phyloP scores from a whole-genome alignment of 306 rosid genomes.

The Crotalaria pallida region DNA sequence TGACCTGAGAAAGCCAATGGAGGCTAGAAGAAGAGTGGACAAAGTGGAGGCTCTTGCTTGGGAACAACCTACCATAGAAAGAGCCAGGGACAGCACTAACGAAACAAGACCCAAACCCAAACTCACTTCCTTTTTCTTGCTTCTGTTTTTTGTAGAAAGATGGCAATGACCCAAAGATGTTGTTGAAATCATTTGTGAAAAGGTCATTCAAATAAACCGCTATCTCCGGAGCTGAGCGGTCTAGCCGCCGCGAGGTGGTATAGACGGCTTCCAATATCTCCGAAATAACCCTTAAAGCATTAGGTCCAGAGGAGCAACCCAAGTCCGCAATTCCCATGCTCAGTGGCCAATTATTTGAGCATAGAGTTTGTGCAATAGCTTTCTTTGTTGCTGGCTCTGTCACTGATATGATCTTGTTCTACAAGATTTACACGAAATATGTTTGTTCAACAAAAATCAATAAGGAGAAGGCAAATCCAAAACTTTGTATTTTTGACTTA shows the following conservation, averaged over 20 bases:
- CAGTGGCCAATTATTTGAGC: conserved; percentile 8
- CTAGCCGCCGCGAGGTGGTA: conserved; percentile 12
- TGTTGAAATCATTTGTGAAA: conserved; percentile 66
- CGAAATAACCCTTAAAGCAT: conserved; percentile 39
- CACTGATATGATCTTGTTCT: conserved; percentile 41
- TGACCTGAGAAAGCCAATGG: conserved; percentile 82
- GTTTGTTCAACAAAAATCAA: not conserved
- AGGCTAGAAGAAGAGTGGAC: conserved; percentile 75
- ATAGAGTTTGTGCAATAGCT: conserved; percentile 33
- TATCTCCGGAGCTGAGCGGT: conserved; percentile 36
- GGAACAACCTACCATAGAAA: conserved; percentile 55
- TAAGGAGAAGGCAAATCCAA: not conserved
- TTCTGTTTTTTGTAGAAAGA: conserved; percentile 35
- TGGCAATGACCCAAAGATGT: conserved; percentile 56
- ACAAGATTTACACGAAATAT: not conserved
- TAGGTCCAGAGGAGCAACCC: conserved; percentile 91
- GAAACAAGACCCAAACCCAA: conserved; percentile 27
- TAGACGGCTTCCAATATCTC: conserved; percentile 35
- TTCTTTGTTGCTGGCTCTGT: conserved; percentile 29
- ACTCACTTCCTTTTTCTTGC: conserved; percentile 6
- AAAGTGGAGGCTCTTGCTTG: conserved; percentile 39
- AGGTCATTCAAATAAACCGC: conserved; percentile 61
- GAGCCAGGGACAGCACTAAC: conserved; percentile 52
- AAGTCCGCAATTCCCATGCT: conserved; percentile 71
- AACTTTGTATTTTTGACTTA: not conserved